A percentile compares a stretch with the other conserved stretches of the same genome.
Evolutionary conservation across 176 grass and related monocot genomes (phyloP).

Genomic region (Juncus inflexus): DNA sequence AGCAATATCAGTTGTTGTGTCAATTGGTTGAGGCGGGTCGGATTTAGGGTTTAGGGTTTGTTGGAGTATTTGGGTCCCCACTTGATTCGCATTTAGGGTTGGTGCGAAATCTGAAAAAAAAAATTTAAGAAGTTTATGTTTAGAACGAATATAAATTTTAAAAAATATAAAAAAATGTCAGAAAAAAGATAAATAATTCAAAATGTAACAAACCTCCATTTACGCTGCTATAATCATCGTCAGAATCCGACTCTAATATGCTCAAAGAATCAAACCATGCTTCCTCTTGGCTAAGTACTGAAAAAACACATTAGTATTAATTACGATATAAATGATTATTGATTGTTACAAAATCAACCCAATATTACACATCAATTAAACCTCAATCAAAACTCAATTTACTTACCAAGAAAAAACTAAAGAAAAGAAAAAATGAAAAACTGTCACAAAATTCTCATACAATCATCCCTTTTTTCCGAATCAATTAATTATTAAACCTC

Average conservation of each 20-base stretch:
- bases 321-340: too few relatives aligned
- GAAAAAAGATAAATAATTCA: not conserved
- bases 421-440: too few relatives aligned
- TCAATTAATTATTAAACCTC: too few relatives aligned
- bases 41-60: slow-evolving; percentile 14
- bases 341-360: too few relatives aligned
- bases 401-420: too few relatives aligned
- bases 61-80: slow-evolving; percentile 46
- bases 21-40: slow-evolving; percentile 6
- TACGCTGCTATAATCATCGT: slow-evolving; percentile 87
- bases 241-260: slow-evolving; percentile 88
- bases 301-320: slow-evolving; percentile 11
- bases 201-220: slow-evolving; percentile 56
- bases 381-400: too few relatives aligned
- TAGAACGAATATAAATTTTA: not conserved
- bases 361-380: too few relatives aligned
- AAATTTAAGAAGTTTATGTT: not conserved
- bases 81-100: slow-evolving; percentile 30
- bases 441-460: too few relatives aligned
- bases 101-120: slow-evolving; percentile 53
- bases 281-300: slow-evolving; percentile 88
- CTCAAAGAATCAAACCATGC: slow-evolving; percentile 88
- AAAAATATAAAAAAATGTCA: not conserved
- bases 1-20: slow-evolving; percentile 2
- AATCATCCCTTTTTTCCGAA: too few relatives aligned